Percentiles rank a stretch among this genome's conserved stretches.
Evolutionary conservation across 2,329 filamentous ascomycete species (phyloP).

Genomic region (Cordyceps javanica): DNA sequence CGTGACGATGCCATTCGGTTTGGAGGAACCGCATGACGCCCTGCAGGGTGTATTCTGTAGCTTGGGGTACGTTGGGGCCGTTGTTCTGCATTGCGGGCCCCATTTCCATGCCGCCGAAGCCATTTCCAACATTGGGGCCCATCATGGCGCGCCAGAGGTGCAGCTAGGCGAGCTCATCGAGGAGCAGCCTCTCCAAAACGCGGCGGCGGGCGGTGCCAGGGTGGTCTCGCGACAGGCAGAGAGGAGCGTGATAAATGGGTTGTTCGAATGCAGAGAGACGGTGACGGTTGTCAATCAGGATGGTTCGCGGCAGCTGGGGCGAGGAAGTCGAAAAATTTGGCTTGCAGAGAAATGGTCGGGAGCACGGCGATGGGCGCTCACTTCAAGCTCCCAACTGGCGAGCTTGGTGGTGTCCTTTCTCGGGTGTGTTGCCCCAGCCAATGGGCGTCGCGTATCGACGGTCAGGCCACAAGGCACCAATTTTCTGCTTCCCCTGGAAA

Average conservation of each 20-base stretch:
- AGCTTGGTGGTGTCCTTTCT: conserved; percentile 15
- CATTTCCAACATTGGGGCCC: conserved; percentile 39
- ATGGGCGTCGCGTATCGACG: conserved; percentile 19
- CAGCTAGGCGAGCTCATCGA: conserved; percentile 32
- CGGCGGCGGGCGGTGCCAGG: conserved; percentile 6
- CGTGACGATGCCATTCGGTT: conserved; percentile 97
- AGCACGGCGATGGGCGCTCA: neutral
- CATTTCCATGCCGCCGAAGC: conserved; percentile 41
- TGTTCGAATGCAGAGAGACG: conserved; percentile 11
- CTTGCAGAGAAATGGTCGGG: neutral
- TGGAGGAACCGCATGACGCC: conserved; percentile 98
- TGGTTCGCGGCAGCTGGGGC: neutral
- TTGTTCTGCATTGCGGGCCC: conserved; percentile 39
- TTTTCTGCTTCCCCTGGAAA: conserved; percentile 10
- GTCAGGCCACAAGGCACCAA: conserved; percentile 36
- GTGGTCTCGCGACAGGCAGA: conserved; percentile 17
- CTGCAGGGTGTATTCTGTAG: conserved; percentile 58
- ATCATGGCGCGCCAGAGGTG: conserved; percentile 31
- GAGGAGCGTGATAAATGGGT: conserved; percentile 17
- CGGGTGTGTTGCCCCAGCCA: conserved; percentile 17
- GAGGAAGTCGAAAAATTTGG: neutral
- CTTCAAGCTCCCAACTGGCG: conserved; percentile 11
- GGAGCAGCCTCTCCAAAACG: conserved; percentile 20
- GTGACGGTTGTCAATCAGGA: neutral
- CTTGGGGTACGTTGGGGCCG: conserved; percentile 46